A percentile compares a stretch with the other conserved stretches of the same genome.
phyloP scores from a whole-genome alignment of 768 basidiomycete species.

The Pleurotus sapidus region DNA sequence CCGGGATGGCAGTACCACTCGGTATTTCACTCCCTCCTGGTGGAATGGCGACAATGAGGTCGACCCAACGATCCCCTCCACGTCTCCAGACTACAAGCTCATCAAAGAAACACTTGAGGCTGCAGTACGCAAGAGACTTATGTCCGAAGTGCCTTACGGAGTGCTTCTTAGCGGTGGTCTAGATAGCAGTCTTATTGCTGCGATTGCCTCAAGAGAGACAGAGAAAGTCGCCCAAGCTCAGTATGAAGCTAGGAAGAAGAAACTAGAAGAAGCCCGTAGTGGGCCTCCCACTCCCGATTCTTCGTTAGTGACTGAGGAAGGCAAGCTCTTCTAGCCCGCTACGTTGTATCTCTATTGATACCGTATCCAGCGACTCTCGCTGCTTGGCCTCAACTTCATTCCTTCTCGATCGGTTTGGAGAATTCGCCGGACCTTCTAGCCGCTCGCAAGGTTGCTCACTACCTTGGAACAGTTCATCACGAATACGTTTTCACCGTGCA shows the following conservation, averaged over 20 bases:
- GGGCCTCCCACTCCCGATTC: conserved; percentile 49
- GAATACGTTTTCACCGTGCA: conserved; percentile 98
- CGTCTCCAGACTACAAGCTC: conserved; percentile 57
- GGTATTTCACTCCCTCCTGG: conserved; percentile 91
- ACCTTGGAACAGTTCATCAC: conserved; percentile 92
- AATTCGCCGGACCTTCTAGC: conserved; percentile 95
- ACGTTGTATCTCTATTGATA: conserved; percentile 8
- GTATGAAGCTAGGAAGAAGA: conserved; percentile 63
- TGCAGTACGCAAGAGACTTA: conserved; percentile 91
- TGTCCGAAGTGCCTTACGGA: conserved; percentile 98
- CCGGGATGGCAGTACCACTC: conserved; percentile 66
- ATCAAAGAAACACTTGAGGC: conserved; percentile 84
- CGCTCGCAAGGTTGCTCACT: conserved; percentile 90
- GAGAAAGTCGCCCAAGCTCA: conserved; percentile 86
- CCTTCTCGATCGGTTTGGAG: conserved; percentile 94
- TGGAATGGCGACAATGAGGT: conserved; percentile 79
- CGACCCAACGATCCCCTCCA: conserved; percentile 54
- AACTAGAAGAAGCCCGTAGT: conserved; percentile 48
- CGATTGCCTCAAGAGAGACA: conserved; percentile 93
- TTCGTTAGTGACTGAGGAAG: conserved; percentile 46
- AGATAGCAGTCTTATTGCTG: conserved; percentile 93
- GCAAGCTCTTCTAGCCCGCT: conserved; percentile 30
- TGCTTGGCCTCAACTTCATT: conserved; percentile 95
- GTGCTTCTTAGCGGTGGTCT: conserved; percentile 94
- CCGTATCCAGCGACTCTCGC: conserved; percentile 59